Conservation (phyloP, 2,329 filamentous ascomycete species). For the Monilinia vaccinii-corymbosi region DNA sequence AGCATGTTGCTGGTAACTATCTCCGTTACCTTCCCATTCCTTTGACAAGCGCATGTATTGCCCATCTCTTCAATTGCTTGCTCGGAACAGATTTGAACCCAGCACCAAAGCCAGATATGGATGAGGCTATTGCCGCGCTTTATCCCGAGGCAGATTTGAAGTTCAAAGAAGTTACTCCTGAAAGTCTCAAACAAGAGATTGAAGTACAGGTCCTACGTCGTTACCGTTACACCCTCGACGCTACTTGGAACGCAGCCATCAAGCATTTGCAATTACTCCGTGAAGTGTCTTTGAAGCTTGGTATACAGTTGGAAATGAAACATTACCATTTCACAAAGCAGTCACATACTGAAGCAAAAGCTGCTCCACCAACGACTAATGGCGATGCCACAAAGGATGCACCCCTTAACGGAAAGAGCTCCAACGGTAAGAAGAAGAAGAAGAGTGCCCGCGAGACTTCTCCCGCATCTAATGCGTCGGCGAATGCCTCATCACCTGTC, state of each 20-base stretch:
- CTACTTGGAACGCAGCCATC: constrained; percentile 57
- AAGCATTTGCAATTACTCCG: constrained; percentile 78
- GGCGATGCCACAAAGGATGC: constrained; percentile 37
- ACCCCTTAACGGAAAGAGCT: constrained; percentile 22
- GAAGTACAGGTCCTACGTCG: constrained; percentile 61
- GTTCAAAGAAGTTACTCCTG: constrained; percentile 72
- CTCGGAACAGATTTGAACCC: constrained; percentile 68
- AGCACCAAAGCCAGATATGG: constrained; percentile 70
- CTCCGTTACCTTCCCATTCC: constrained; percentile 71
- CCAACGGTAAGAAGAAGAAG: constrained; percentile 40
- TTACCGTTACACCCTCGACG: constrained; percentile 66
- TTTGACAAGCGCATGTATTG: constrained; percentile 68
- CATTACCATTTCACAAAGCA: constrained; percentile 56
- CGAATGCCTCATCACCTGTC: constrained; percentile 36
- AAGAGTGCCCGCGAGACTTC: constrained; percentile 51
- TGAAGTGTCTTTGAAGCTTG: constrained; percentile 81
- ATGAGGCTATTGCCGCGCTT: constrained; percentile 61
- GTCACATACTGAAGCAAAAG: constrained; percentile 31
- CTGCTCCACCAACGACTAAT: constrained; percentile 28
- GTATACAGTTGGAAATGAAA: constrained; percentile 76
- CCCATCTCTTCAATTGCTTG: constrained; percentile 90
- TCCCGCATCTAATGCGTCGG: constrained; percentile 30
- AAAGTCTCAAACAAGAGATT: constrained; percentile 59
- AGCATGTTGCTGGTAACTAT: constrained; percentile 76
- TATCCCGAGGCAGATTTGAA: constrained; percentile 76